phyloP scores from a whole-genome alignment of 2,329 filamentous ascomycete genomes.

The Fusarium agapanthi region DNA sequence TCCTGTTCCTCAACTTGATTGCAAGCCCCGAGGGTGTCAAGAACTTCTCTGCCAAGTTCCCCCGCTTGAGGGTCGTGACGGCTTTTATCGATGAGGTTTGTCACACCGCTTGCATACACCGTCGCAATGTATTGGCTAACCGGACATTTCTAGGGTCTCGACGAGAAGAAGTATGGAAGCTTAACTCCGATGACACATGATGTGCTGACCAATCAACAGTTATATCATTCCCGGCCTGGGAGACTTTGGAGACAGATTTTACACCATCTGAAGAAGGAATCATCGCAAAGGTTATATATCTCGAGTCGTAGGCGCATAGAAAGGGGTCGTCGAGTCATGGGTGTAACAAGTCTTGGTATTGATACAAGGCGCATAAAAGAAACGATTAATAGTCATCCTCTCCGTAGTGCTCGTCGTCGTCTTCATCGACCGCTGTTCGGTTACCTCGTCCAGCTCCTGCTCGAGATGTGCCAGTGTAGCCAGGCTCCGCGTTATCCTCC shows the following conservation, averaged over 20 bases:
- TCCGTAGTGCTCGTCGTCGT: slow-evolving; percentile 64
- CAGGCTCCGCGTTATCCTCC: slow-evolving; percentile 47
- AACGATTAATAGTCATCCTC: slow-evolving; percentile 61
- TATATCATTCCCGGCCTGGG: slow-evolving; percentile 95
- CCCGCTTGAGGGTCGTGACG: slow-evolving; percentile 89
- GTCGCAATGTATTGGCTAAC: slow-evolving; percentile 29
- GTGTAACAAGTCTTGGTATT: slow-evolving; percentile 32
- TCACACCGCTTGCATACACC: slow-evolving; percentile 10
- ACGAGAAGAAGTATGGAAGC: slow-evolving; percentile 87
- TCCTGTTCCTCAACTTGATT: slow-evolving; percentile 95
- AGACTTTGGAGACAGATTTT: slow-evolving; percentile 96
- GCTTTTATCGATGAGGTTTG: slow-evolving; percentile 87
- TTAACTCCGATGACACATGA: slow-evolving; percentile 9
- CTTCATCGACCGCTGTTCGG: slow-evolving; percentile 49
- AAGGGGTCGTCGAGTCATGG: slow-evolving; percentile 17
- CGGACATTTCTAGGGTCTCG: slow-evolving; percentile 68
- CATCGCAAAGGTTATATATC: slow-evolving; percentile 17
- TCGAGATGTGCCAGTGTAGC: slow-evolving; percentile 43
- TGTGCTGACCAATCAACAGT: slow-evolving; percentile 62
- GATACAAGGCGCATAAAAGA: slow-evolving; percentile 30
- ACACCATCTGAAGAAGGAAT: slow-evolving; percentile 73
- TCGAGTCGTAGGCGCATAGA: slow-evolving; percentile 16
- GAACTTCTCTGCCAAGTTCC: slow-evolving; percentile 89
- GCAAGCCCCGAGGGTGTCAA: slow-evolving; percentile 93
- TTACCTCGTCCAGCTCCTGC: slow-evolving; percentile 37